These are phyloP conservation scores for Mycena kentingensis DNA, from an alignment of 768 basidiomycete genomes.

Conservation along the genomic window DNA sequence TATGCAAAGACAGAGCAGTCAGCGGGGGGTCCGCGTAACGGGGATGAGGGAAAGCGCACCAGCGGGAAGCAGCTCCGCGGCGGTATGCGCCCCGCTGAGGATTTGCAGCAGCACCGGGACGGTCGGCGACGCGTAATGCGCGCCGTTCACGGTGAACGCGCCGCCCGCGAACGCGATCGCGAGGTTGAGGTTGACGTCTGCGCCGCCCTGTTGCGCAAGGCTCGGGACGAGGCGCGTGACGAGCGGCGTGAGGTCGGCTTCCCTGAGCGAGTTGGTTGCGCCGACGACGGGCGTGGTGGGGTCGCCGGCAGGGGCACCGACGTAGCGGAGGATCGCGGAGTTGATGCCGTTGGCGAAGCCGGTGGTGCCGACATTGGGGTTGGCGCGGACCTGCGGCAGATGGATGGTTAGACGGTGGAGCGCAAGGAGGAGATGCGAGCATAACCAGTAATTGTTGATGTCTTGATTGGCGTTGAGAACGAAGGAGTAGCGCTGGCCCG, in stretches of 20 bases:
- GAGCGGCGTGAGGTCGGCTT: slow-evolving; percentile 42
- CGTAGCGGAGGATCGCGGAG: slow-evolving; percentile 55
- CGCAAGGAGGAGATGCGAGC: no score
- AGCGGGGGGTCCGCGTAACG: no score
- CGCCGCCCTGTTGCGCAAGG: slow-evolving; percentile 1
- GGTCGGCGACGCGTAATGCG: slow-evolving; percentile 31
- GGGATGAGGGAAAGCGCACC: slow-evolving; percentile 14
- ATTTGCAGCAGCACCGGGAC: slow-evolving; percentile 14
- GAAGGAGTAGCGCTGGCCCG: slow-evolving; percentile 46
- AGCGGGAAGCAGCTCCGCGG: slow-evolving; percentile 26
- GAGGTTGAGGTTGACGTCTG: slow-evolving; percentile 18
- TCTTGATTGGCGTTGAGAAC: slow-evolving; percentile 48
- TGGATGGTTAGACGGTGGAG: no score
- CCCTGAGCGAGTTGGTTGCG: slow-evolving; percentile 33
- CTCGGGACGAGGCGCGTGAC: slow-evolving; percentile 12
- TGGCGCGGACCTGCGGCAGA: slow-evolving; percentile 43
- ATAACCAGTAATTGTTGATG: slow-evolving; percentile 55
- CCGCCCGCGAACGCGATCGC: slow-evolving; percentile 3
- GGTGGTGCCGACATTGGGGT: slow-evolving; percentile 27
- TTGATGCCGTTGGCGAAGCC: slow-evolving; percentile 43
- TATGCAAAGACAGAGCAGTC: background rate
- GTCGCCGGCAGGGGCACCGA: slow-evolving; percentile 45
- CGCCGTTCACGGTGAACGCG: slow-evolving; percentile 15
- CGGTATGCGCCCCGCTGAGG: slow-evolving; percentile 24
- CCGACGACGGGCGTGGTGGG: slow-evolving; percentile 36